A percentile compares a stretch with the other conserved stretches of the same genome.
Conservation (phyloP, 352 stramenopile species). For the Phytopythium helicoides region DNA sequence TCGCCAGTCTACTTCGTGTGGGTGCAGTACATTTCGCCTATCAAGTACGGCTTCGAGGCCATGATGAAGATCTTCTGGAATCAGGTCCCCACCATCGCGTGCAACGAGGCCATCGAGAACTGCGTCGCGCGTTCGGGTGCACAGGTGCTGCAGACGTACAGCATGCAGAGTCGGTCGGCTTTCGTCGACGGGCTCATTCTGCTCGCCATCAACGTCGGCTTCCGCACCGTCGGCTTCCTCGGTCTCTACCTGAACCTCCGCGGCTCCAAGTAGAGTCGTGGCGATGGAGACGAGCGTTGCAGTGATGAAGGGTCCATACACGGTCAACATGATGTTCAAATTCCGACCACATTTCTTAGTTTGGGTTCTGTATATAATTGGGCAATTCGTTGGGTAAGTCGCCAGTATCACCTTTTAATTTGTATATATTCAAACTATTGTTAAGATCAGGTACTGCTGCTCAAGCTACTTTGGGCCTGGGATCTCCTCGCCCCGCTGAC, state of each 20-base stretch:
- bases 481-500: too few species aligned
- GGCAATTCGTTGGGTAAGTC: too few species aligned
- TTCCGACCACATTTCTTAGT: too few species aligned
- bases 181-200: slow-evolving; percentile 22
- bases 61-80: slow-evolving; percentile 44
- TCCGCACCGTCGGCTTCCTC: slow-evolving; percentile 28
- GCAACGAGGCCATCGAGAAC: slow-evolving; percentile 14
- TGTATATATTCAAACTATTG: too few species aligned
- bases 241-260: slow-evolving; percentile 27
- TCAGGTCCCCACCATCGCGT: slow-evolving; percentile 21
- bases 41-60: slow-evolving; percentile 38
- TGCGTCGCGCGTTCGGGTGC: slow-evolving; percentile 24
- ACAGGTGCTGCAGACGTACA: slow-evolving; percentile 36
- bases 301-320: background rate
- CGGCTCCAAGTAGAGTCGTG: slow-evolving; percentile 9
- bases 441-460: too few species aligned
- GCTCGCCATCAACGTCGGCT: slow-evolving; percentile 28
- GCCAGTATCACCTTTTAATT: too few species aligned
- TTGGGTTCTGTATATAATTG: too few species aligned
- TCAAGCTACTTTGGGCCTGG: too few species aligned
- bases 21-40: slow-evolving; percentile 51
- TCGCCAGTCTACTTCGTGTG: slow-evolving; percentile 50
- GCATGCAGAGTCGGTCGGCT: slow-evolving; percentile 15
- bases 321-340: too few species aligned
- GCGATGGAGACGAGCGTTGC: too few species aligned